Conservation (phyloP, 2,329 filamentous ascomycete genomes). For the Cladosporium cucumerinum region DNA sequence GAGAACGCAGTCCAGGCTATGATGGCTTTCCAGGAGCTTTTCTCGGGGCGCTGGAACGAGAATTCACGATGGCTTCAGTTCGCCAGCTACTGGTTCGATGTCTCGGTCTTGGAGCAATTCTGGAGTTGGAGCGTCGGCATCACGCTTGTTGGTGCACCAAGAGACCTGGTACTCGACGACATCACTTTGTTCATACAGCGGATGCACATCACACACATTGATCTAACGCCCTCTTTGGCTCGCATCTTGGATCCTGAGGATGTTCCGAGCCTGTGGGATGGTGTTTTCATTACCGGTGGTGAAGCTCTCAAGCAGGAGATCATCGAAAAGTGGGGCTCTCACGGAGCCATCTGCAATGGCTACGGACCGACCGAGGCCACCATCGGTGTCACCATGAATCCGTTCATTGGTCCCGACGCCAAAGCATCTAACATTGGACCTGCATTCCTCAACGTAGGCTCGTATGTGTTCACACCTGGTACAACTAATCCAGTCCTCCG, state of each 20-base stretch:
- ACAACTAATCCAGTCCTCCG: slow-evolving; percentile 69
- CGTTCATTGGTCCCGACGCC: slow-evolving; percentile 72
- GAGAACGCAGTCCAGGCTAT: slow-evolving; percentile 87
- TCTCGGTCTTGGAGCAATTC: slow-evolving; percentile 88
- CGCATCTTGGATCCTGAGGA: slow-evolving; percentile 74
- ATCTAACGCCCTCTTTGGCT: slow-evolving; percentile 84
- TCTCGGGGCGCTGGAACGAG: slow-evolving; percentile 68
- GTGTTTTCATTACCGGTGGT: slow-evolving; percentile 90
- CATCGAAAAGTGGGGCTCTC: slow-evolving; percentile 76
- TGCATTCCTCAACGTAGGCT: slow-evolving; percentile 84
- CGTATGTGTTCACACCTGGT: slow-evolving; percentile 69
- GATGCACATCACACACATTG: slow-evolving; percentile 81
- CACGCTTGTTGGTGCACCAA: slow-evolving; percentile 73
- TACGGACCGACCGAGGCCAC: slow-evolving; percentile 89
- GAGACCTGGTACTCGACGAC: slow-evolving; percentile 83
- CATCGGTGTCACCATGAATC: slow-evolving; percentile 87
- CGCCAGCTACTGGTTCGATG: slow-evolving; percentile 91
- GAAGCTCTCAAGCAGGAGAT: slow-evolving; percentile 88
- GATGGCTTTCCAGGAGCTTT: slow-evolving; percentile 78
- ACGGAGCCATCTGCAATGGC: slow-evolving; percentile 82
- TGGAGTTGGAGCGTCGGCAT: slow-evolving; percentile 95
- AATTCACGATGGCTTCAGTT: slow-evolving; percentile 85
- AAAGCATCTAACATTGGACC: slow-evolving; percentile 84
- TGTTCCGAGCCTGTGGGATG: slow-evolving; percentile 72
- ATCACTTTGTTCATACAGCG: slow-evolving; percentile 67